Conservation (phyloP, 2,329 filamentous ascomycete species). For the Diplodia intermedia region DNA sequence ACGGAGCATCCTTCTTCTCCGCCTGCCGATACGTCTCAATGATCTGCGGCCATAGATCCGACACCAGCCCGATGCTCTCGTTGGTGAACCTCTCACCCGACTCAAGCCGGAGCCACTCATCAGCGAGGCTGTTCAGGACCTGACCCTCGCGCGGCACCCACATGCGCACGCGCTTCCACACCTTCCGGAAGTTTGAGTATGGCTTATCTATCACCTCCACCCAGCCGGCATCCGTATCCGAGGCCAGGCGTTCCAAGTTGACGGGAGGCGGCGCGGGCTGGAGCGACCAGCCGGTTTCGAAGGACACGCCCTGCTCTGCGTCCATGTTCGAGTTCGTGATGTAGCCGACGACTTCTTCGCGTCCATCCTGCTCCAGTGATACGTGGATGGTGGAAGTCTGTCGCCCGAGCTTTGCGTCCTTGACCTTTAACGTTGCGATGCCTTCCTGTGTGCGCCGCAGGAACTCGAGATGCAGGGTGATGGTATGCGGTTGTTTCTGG, state of each 20-base stretch:
- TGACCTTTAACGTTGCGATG: slow-evolving; percentile 63
- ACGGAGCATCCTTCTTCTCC: slow-evolving; percentile 47
- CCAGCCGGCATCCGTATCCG: slow-evolving; percentile 59
- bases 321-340: slow-evolving; percentile 69
- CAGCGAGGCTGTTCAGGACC: slow-evolving; percentile 52
- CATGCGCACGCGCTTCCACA: slow-evolving; percentile 59
- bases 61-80: slow-evolving; percentile 67
- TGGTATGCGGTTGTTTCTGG: slow-evolving; percentile 67
- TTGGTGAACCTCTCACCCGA: slow-evolving; percentile 69
- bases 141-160: slow-evolving; percentile 60
- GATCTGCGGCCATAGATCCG: slow-evolving; percentile 73
- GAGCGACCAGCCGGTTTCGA: slow-evolving; percentile 62
- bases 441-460: slow-evolving; percentile 68
- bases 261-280: slow-evolving; percentile 53
- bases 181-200: slow-evolving; percentile 56
- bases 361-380: slow-evolving; percentile 62
- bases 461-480: slow-evolving; percentile 70
- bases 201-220: slow-evolving; percentile 52
- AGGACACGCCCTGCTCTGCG: slow-evolving; percentile 64
- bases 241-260: slow-evolving; percentile 51
- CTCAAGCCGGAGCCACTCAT: slow-evolving; percentile 71
- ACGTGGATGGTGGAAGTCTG: slow-evolving; percentile 70
- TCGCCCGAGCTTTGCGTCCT: slow-evolving; percentile 69
- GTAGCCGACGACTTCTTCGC: slow-evolving; percentile 69
- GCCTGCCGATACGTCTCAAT: slow-evolving; percentile 57